Conservation (phyloP, 495 filamentous ascomycete species). For the Podospora bellae-mahoneyi region DNA sequence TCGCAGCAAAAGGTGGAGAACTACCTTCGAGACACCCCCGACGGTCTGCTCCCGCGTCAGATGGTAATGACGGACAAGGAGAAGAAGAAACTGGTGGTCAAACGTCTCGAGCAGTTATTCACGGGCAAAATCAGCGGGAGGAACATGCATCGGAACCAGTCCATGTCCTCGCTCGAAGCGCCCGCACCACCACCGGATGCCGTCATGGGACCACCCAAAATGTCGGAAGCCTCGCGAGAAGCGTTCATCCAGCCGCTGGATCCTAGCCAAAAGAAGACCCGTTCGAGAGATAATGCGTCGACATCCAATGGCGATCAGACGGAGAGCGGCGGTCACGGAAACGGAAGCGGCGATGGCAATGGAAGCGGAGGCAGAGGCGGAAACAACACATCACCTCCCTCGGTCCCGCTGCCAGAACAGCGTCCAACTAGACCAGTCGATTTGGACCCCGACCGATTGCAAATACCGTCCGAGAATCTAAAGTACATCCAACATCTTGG, state of each 20-base stretch:
- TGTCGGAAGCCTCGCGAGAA: slow-evolving; percentile 35
- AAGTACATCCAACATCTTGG: slow-evolving; percentile 71
- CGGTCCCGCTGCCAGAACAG: slow-evolving; percentile 51
- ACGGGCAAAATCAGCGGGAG: slow-evolving; percentile 59
- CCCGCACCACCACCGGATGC: slow-evolving; percentile 8
- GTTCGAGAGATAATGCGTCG: slow-evolving; percentile 38
- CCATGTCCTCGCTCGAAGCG: slow-evolving; percentile 23
- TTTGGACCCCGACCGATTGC: slow-evolving; percentile 63
- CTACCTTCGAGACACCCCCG: slow-evolving; percentile 60
- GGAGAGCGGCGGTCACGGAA: slow-evolving; percentile 35
- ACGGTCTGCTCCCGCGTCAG: slow-evolving; percentile 53
- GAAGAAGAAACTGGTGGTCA: slow-evolving; percentile 69
- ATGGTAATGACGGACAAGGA: slow-evolving; percentile 58
- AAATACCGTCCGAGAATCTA: slow-evolving; percentile 68
- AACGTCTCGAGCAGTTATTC: slow-evolving; percentile 70
- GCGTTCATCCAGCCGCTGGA: slow-evolving; percentile 38
- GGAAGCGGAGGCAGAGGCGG: slow-evolving; percentile 28
- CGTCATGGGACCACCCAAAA: slow-evolving; percentile 14
- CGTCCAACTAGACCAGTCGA: slow-evolving; percentile 69
- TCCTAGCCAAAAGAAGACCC: slow-evolving; percentile 29
- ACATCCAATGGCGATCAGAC: slow-evolving; percentile 40
- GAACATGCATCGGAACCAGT: slow-evolving; percentile 15
- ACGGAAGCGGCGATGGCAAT: slow-evolving; percentile 31
- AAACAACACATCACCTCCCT: slow-evolving; percentile 43
- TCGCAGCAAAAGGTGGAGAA: slow-evolving; percentile 54